Conservation (phyloP, 345 rosid species). For the Eucalyptus sideroxylon region DNA sequence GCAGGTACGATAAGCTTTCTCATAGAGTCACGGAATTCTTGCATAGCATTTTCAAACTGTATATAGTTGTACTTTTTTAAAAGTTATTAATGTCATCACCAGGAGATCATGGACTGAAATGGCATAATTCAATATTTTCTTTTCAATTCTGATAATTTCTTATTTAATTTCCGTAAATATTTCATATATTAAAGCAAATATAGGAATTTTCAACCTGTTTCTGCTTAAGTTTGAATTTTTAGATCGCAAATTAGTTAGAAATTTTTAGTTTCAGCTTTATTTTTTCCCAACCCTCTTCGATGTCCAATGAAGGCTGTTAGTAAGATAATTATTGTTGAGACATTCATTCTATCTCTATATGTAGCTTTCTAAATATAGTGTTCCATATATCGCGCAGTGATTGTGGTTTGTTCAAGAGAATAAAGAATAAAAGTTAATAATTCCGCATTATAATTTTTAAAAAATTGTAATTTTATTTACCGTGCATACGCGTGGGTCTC, state of each 20-base stretch:
- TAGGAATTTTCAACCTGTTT: not conserved
- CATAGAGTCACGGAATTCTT: not conserved
- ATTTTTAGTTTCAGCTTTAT: not conserved
- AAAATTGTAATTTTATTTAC: not conserved
- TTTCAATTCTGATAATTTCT: not conserved
- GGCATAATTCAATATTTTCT: not conserved
- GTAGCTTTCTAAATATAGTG: not conserved
- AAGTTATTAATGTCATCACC: not conserved
- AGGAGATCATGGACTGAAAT: not conserved
- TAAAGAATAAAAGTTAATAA: not conserved
- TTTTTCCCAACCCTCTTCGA: not conserved
- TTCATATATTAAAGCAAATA: not conserved
- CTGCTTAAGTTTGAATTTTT: not conserved
- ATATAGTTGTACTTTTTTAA: not conserved
- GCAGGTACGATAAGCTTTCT: not conserved
- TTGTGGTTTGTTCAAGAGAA: not conserved
- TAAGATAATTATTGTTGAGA: not conserved
- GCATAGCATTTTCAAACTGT: not conserved
- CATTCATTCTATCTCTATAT: not conserved
- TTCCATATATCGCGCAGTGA: not conserved
- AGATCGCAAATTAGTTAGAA: not conserved
- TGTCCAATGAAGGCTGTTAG: not conserved
- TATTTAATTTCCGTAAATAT: not conserved
- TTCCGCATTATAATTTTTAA: not conserved
- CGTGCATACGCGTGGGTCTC: not conserved